These are phyloP conservation scores for Saccharomyces hybrid DNA, from an alignment of 1,139 yeast genomes.

Conservation along the genomic window DNA sequence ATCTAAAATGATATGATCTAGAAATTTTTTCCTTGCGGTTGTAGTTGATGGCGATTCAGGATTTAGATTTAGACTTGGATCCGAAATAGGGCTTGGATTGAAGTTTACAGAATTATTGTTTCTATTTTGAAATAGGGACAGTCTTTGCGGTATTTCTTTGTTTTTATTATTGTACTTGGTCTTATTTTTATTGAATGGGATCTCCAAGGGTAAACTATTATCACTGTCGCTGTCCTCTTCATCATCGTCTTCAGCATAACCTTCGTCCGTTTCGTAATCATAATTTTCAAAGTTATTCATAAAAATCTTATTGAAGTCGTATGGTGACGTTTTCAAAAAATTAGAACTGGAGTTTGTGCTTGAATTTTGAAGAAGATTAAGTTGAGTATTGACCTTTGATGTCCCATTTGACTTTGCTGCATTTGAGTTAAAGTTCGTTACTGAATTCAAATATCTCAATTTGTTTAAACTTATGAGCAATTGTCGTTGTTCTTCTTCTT, in stretches of 20 bases:
- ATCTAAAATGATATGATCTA: slow-evolving; percentile 13
- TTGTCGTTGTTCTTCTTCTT: not conserved
- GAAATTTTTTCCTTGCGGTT: not conserved
- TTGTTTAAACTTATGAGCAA: not conserved
- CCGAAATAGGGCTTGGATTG: not conserved
- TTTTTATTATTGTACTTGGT: slow-evolving; percentile 1
- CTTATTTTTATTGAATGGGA: slow-evolving; percentile 25
- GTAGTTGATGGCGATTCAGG: not conserved
- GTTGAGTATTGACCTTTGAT: not conserved
- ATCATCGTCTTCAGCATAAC: slow-evolving; percentile 32
- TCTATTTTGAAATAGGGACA: slow-evolving; percentile 12
- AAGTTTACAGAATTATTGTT: slow-evolving; percentile 5
- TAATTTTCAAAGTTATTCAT: not conserved
- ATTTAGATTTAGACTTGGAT: not conserved
- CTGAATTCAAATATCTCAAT: not conserved
- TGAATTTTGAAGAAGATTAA: not conserved
- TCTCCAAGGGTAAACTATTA: slow-evolving; percentile 36
- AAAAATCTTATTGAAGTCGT: not conserved
- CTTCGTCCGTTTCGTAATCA: slow-evolving; percentile 25
- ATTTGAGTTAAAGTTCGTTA: not conserved
- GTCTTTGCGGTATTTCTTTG: not conserved
- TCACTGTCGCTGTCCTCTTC: slow-evolving; percentile 29
- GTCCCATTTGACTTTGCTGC: not conserved
- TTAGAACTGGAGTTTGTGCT: not conserved
- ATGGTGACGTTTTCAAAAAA: not conserved